Evolutionary conservation across 2,329 filamentous ascomycete genomes (phyloP).

Genomic region (Tothia fuscella): DNA sequence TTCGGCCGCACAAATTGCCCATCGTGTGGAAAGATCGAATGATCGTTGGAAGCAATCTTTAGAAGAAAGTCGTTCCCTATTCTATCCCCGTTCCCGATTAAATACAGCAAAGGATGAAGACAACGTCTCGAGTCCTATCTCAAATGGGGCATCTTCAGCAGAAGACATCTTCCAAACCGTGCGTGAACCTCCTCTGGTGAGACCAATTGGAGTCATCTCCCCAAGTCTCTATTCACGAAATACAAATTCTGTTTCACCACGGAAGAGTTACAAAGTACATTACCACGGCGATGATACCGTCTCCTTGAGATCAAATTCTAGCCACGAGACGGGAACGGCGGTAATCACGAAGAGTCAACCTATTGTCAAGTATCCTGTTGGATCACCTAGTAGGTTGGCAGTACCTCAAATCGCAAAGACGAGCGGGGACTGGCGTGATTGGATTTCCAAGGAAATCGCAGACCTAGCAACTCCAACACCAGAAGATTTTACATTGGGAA

Average conservation of each 20-base stretch:
- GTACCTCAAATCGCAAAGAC: constrained; percentile 15
- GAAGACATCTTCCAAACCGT: neutral
- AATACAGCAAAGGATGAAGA: neutral
- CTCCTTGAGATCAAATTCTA: constrained; percentile 15
- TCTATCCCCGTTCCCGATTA: constrained; percentile 18
- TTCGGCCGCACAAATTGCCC: constrained; percentile 27
- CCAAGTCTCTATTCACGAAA: constrained; percentile 36
- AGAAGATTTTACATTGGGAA: constrained; percentile 20
- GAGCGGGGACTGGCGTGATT: constrained; percentile 35
- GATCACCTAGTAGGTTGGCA: constrained; percentile 11
- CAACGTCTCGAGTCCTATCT: neutral
- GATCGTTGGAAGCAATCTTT: constrained; percentile 31
- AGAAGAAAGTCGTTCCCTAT: constrained; percentile 21
- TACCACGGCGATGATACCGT: constrained; percentile 25
- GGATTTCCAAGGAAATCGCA: constrained; percentile 33
- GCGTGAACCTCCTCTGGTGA: neutral
- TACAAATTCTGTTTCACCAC: constrained; percentile 24
- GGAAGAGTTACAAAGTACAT: too few relatives aligned
- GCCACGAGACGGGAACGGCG: constrained; percentile 20
- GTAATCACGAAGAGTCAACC: constrained; percentile 30
- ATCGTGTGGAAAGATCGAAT: constrained; percentile 25
- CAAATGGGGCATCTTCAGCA: neutral
- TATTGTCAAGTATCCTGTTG: constrained; percentile 10
- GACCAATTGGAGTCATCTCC: constrained; percentile 20
- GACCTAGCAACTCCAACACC: constrained; percentile 21